A percentile compares a stretch with the other conserved stretches of the same genome.
phyloP scores from a whole-genome alignment of 805 yeast species.

The Starmerella floricola region DNA sequence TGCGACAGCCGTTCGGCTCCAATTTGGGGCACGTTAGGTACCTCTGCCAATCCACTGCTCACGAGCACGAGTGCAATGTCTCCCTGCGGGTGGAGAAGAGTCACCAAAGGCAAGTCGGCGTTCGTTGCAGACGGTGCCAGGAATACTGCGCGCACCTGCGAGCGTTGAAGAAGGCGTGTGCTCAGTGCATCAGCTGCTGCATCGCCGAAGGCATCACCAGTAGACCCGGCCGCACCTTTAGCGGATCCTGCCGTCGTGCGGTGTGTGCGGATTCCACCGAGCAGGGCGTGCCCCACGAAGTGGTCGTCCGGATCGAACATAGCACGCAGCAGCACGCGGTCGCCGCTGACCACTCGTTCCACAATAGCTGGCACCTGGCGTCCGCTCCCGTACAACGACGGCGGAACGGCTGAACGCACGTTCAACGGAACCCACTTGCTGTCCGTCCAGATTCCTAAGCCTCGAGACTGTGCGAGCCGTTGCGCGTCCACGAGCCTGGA shows the following conservation, averaged over 20 bases:
- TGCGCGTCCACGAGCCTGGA: constrained; percentile 28
- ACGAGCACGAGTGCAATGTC: constrained; percentile 57
- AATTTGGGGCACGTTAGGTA: constrained; percentile 68
- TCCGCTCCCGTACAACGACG: constrained; percentile 20
- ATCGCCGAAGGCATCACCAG: constrained; percentile 32
- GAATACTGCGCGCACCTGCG: constrained; percentile 40
- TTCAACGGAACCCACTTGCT: constrained; percentile 11
- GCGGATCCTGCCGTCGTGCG: too few relatives aligned
- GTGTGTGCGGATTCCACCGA: constrained; percentile 68
- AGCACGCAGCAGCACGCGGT: constrained; percentile 53
- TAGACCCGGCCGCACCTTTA: too few relatives aligned
- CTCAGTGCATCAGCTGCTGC: constrained; percentile 12
- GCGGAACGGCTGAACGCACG: constrained; percentile 19
- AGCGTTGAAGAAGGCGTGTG: constrained; percentile 47
- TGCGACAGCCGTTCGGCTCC: constrained; percentile 53
- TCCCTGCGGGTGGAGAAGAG: constrained; percentile 62
- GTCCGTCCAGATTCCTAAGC: constrained; percentile 45
- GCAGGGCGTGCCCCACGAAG: constrained; percentile 43
- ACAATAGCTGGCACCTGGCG: constrained; percentile 47
- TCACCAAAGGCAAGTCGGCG: constrained; percentile 33
- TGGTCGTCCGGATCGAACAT: constrained; percentile 40
- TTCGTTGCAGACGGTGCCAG: constrained; percentile 43
- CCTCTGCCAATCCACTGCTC: constrained; percentile 58
- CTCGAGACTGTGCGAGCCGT: constrained; percentile 38
- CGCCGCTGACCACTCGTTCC: constrained; percentile 69